Evolutionary conservation across 768 basidiomycete species (phyloP), one percentile per base, ranked within the genome.

Genomic region (Kwoniella bestiolae): DNA sequence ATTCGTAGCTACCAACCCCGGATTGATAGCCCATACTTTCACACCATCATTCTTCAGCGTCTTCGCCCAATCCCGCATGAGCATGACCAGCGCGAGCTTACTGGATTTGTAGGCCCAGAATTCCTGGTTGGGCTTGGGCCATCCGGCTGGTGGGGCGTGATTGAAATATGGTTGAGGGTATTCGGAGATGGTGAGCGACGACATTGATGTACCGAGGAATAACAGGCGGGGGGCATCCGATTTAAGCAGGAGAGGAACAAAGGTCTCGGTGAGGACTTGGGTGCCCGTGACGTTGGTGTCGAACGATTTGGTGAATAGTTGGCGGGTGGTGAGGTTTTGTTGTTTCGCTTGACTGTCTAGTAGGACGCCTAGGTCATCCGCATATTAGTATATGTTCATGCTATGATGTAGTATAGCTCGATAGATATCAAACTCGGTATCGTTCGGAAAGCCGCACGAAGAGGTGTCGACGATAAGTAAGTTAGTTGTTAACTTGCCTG

Each of bases 261-360:
- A 41, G 21, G 2, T 26, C n/a, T 59, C n/a, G 16, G 38, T 23
- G 21, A 44, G 23, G 23, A 26, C 25, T 23, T 68, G 63, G 3
- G 72, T 63, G 11, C 53, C 49, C 34, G 69, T 63, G 44, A 70
- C 69, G 60, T 73, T 73, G 56, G 63, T 23, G 53, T 64, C 49
- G 35, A 25, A 73, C 18, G 65, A 31, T 23, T 61, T 32, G 56
- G 38, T 55, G 28, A 28, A 55, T 44, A 45, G 26, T 21, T 59
- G 38, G 11, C 44, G 35, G 3, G 44, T 38, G 35, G 57, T 18
- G 0, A 59, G 35, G 23, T 41, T 41, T 23, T 45, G 26, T 44
- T 25, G n/a, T 25, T 21, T 26, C 16, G 34, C 57, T n/a, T 44
- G 26, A 29, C 38, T 44, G 25, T 59, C 57, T 2, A 44, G 44